Base-by-base conservation (phyloP, 2,329 filamentous ascomycete species). In the Penicillium psychrosexuale region DNA sequence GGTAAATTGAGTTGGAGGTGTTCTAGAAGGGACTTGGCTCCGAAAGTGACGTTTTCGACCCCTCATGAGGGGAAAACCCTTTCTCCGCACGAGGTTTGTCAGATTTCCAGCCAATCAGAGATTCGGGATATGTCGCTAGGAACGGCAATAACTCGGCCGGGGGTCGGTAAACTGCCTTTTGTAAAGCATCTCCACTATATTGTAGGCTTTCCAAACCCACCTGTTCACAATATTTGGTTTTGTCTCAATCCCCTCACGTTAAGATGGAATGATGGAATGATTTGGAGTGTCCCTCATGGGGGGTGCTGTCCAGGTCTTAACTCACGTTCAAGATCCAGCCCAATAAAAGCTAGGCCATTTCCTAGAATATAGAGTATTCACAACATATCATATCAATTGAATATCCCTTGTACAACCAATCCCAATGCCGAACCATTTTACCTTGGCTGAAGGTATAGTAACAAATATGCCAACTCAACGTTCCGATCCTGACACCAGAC, bases 361-460 rank as follows among this genome's bases (percentile, higher is more conserved):
- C 49, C 27, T 22, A 19, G 8, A 31, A 38, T 11, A 30, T 1
- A 3, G 31, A 44, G 6, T 1, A n/a, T 24, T 24, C 15, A 38
- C 11, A 42, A 19, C 19, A 1, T 19, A 19, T 19, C 11, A 11
- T 22, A 19, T n/a, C 39, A 43, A 30, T 51, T 27, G 34, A 28
- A 37, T 8, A 33, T 43, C 13, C 1, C 2, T 17, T 31, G 1
- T 3, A 30, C 8, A n/a, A 24, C 33, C 8, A 7, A n/a, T 37
- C 3, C 17, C 7, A 37, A 58, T 60, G 58, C 19, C 61, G 47
- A 46, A 68, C 63, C 13, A 54, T 17, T 69, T 63, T 22, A 69
- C 67, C 9, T 47, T 69, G 28, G 66, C 66, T 8, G 67, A 69
- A 58, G 67, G 67, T 67, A 60, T 8, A 24, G 15, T 45, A 12